phyloP scores from a whole-genome alignment of 2,329 filamentous ascomycete species.

The Pseudogymnoascus sp. region DNA sequence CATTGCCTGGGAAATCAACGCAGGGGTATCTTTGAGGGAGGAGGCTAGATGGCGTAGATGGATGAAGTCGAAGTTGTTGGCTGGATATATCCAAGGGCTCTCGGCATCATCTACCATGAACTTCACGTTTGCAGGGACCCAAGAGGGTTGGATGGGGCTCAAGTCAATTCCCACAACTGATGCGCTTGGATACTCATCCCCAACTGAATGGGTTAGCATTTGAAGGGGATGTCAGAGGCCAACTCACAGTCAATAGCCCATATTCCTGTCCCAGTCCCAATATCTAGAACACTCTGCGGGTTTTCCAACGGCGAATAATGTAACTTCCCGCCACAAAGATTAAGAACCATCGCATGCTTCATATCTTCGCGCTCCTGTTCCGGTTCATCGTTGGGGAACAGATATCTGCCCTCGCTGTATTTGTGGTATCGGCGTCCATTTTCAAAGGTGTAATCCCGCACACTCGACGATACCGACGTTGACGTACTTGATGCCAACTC shows the following conservation, averaged over 20 bases:
- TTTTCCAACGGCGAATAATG: conserved; percentile 14
- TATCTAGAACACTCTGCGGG: conserved; percentile 11
- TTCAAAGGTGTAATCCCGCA: conserved; percentile 43
- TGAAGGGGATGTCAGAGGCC: background rate
- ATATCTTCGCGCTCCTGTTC: conserved; percentile 50
- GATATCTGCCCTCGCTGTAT: conserved; percentile 44
- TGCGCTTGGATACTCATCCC: conserved; percentile 25
- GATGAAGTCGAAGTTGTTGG: conserved; percentile 18
- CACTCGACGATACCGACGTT: conserved; percentile 20
- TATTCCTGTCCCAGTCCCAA: conserved; percentile 18
- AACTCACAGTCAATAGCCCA: conserved; percentile 4
- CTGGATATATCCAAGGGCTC: conserved; percentile 35
- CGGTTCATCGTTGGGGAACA: conserved; percentile 49
- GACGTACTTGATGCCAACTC: conserved; percentile 15
- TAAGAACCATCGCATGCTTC: conserved; percentile 18
- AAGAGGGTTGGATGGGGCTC: conserved; percentile 36
- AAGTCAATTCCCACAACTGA: conserved; percentile 33
- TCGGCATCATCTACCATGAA: conserved; percentile 46
- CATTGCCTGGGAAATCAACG: conserved; percentile 11
- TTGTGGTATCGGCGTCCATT: conserved; percentile 49
- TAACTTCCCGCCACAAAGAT: conserved; percentile 17
- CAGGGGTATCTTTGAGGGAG: conserved; percentile 12
- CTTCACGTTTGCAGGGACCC: conserved; percentile 40
- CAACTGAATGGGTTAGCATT: conserved; percentile 17
- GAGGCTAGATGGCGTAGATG: conserved; percentile 12